Evolutionary conservation across 1,284 basidiomycete species (phyloP).

Genomic region (Pseudozyma pruni): DNA sequence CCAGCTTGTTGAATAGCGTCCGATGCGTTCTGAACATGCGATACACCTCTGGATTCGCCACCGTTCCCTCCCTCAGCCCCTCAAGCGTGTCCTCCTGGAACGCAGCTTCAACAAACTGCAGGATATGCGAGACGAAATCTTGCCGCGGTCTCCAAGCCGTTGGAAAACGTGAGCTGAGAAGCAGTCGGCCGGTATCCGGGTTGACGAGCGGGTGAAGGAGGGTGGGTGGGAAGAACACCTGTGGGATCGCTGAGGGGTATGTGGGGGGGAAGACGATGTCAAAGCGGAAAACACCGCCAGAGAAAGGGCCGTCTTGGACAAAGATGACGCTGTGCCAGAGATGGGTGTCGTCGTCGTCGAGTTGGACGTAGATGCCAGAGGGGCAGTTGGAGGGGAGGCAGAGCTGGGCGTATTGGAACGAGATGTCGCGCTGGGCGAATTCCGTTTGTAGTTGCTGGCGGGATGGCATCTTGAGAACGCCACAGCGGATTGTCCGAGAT

Average conservation of each 20-base stretch:
- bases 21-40: slow-evolving; percentile 43
- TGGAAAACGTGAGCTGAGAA: slow-evolving; percentile 30
- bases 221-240: slow-evolving; percentile 49
- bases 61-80: slow-evolving; percentile 26
- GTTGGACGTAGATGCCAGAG: slow-evolving; percentile 43
- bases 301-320: slow-evolving; percentile 43
- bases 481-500: background rate
- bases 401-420: slow-evolving; percentile 48
- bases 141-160: slow-evolving; percentile 39
- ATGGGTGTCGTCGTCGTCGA: slow-evolving; percentile 47
- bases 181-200: slow-evolving; percentile 37
- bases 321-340: slow-evolving; percentile 55
- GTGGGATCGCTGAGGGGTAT: slow-evolving; percentile 43
- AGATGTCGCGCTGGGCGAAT: slow-evolving; percentile 48
- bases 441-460: slow-evolving; percentile 34
- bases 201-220: slow-evolving; percentile 55
- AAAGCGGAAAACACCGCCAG: slow-evolving; percentile 57
- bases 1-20: slow-evolving; percentile 51
- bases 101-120: slow-evolving; percentile 36
- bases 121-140: slow-evolving; percentile 42
- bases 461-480: slow-evolving; percentile 19
- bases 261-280: slow-evolving; percentile 48
- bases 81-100: slow-evolving; percentile 41
- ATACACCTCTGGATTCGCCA: slow-evolving; percentile 47
- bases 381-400: slow-evolving; percentile 44